phyloP scores from a whole-genome alignment of 768 basidiomycete species.

The Phanerodontia chrysosporium region DNA sequence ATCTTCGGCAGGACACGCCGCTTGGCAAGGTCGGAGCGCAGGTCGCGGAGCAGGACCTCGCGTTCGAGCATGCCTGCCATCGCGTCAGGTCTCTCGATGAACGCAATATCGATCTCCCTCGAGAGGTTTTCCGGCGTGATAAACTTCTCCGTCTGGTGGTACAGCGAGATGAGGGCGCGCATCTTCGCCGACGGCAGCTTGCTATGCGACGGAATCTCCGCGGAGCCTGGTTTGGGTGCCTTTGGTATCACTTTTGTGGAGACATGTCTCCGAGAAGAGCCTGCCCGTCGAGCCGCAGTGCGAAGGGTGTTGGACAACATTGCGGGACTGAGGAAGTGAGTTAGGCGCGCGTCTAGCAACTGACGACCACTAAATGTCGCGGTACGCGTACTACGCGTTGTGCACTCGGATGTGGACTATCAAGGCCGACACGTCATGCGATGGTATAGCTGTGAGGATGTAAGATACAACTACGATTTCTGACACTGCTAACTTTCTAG shows the following conservation, averaged over 20 bases:
- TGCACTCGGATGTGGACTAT: too few species aligned
- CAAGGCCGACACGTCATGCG: too few species aligned
- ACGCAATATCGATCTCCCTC: conserved; percentile 60
- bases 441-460: too few species aligned
- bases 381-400: too few species aligned
- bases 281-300: not conserved
- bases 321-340: not conserved
- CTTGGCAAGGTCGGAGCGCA: conserved; percentile 15
- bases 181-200: conserved; percentile 52
- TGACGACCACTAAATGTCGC: too few species aligned
- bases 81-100: conserved; percentile 26
- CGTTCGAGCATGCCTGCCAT: not conserved
- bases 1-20: conserved; percentile 15
- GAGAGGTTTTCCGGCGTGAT: conserved; percentile 69
- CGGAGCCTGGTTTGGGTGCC: not conserved
- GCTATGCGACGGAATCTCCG: conserved; percentile 5
- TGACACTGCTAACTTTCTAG: too few species aligned
- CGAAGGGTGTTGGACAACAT: conserved; percentile 4
- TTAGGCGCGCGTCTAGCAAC: not conserved
- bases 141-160: conserved; percentile 71
- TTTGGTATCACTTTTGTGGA: not conserved
- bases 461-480: too few species aligned
- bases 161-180: conserved; percentile 72
- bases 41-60: conserved; percentile 15
- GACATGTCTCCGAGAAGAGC: not conserved